Conservation (phyloP, 1,284 basidiomycete genomes). For the Albatrellus sp. region DNA sequence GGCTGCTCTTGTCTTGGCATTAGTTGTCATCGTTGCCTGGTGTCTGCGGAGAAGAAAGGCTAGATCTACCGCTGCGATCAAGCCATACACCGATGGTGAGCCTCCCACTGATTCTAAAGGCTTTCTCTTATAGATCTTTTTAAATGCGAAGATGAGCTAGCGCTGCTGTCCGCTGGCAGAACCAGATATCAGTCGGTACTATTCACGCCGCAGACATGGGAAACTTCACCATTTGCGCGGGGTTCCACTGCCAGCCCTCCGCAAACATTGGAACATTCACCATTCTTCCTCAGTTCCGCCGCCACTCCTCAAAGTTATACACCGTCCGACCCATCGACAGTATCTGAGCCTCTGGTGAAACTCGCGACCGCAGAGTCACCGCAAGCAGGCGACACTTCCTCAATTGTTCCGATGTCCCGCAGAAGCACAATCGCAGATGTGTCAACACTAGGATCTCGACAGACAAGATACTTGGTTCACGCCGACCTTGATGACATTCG, state of each 20-base stretch:
- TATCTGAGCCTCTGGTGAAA: no score
- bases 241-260: no score
- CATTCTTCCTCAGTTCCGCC: no score
- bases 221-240: no score
- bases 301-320: no score
- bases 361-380: not conserved
- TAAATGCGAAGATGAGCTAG: not conserved
- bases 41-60: not conserved
- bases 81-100: not conserved
- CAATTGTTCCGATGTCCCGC: not conserved
- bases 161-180: not conserved
- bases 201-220: no score
- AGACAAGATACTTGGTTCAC: slow-evolving; percentile 54
- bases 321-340: no score
- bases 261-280: no score
- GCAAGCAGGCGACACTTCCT: not conserved
- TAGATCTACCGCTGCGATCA: not conserved
- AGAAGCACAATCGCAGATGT: slow-evolving; percentile 37
- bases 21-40: not conserved
- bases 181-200: no score
- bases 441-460: slow-evolving; percentile 21
- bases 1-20: not conserved
- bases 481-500: slow-evolving; percentile 31
- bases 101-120: not conserved
- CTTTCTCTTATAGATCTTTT: not conserved